Percentiles rank a stretch among this genome's conserved stretches.
These are phyloP conservation scores for Echinosophora koreensis DNA, from an alignment of 306 rosid genomes.

Conservation along the genomic window DNA sequence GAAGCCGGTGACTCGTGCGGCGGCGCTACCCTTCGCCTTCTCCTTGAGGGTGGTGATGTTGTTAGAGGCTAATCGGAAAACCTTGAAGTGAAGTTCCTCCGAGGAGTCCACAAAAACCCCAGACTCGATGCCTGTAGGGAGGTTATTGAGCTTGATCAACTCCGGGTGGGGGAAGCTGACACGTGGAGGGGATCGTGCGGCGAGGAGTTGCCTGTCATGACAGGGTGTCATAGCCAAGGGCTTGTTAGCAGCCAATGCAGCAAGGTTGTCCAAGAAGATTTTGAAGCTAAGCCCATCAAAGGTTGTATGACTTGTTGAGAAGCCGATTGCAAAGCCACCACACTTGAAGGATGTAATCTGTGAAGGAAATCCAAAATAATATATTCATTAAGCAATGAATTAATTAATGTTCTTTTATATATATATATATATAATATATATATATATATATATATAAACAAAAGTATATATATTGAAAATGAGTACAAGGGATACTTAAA, in stretches of 20 bases:
- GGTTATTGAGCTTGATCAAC: slow-evolving; percentile 48
- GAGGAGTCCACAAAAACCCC: slow-evolving; percentile 64
- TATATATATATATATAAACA: too few species aligned
- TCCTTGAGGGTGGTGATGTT: slow-evolving; percentile 60
- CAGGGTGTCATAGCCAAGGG: slow-evolving; percentile 56
- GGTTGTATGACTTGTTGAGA: slow-evolving; percentile 63
- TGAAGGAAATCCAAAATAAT: neutral
- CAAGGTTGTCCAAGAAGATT: slow-evolving; percentile 71
- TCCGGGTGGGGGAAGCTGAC: slow-evolving; percentile 74
- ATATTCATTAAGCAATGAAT: too few species aligned
- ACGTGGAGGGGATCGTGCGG: slow-evolving; percentile 82
- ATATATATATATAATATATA: too few species aligned
- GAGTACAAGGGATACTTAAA: too few species aligned
- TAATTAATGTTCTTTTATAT: too few species aligned
- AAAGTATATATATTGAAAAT: too few species aligned
- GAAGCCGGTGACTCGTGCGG: slow-evolving; percentile 49
- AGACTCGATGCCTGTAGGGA: slow-evolving; percentile 27
- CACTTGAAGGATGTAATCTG: slow-evolving; percentile 77
- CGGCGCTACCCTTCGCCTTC: slow-evolving; percentile 48
- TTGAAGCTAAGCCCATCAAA: slow-evolving; percentile 75
- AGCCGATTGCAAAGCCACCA: slow-evolving; percentile 75
- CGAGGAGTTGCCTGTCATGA: slow-evolving; percentile 67
- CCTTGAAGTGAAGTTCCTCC: slow-evolving; percentile 59
- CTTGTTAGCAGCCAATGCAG: slow-evolving; percentile 63
- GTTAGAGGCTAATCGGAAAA: slow-evolving; percentile 51